Base-by-base conservation (phyloP, 371 early-diverging fungal genomes). In the Rhizomucor pusillus region DNA sequence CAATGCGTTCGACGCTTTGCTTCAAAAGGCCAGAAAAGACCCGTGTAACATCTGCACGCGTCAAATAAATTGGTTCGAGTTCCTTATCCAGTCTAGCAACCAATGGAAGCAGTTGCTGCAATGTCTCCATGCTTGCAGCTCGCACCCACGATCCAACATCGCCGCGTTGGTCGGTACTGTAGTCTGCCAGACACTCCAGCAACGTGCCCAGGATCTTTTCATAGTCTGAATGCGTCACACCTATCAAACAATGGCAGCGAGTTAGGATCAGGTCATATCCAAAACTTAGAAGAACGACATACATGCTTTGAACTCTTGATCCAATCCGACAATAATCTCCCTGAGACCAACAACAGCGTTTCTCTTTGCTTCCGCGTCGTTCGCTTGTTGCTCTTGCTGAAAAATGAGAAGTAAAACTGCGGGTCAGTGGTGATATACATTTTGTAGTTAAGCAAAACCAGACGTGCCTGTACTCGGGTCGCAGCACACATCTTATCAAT, bases 61-160 rank as follows among this genome's bases (percentile, higher is more conserved):
- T 57, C 25, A 70, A 60, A 40, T 73, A 76, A 16, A 24, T 56
- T 36, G 46, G 53, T 3, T 47, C 56, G 13, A 16, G 36, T n/a
- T 60, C 22, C 1, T 34, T 47, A 37, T 81, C 85, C 44, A 81
- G 56, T 6, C 53, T 54, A 5, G 72, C 62, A 16, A 85, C 60
- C 6, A 68, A 44, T 1, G 77, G 79, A 2, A 84, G 36, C 47
- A 86, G 50, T n/a, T 57, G 48, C 10, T 66, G 63, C 44, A 91
- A 67, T 7, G 79, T 78, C 2, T 73, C 63, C 81, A 93, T 86
- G 34, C 80, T 69, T 7, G 88, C 85, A 56, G 86, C 79, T 19
- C 98, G 91, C 5, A 93, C 84, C 91, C 93, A 92, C 0, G 95
- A 94, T 0, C 98, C 98, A 13, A 98, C 91, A 69, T 98, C 98